These are phyloP conservation scores for Ogataea wickerhamii DNA, from an alignment of 805 yeast genomes.

Conservation along the genomic window DNA sequence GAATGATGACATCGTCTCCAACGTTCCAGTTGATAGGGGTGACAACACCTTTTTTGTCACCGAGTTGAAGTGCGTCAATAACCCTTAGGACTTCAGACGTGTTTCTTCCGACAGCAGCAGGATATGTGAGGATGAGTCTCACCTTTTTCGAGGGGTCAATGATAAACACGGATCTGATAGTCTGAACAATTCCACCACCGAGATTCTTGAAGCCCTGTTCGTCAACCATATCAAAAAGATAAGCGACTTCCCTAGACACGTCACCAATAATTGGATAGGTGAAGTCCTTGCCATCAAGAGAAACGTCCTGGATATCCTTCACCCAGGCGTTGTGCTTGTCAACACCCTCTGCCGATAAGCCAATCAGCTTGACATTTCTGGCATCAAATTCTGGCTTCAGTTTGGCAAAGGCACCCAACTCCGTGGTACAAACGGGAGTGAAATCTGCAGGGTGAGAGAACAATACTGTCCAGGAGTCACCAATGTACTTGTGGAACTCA, in stretches of 20 bases:
- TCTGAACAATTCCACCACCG: conserved; percentile 69
- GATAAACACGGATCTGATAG: conserved; percentile 88
- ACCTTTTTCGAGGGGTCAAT: conserved; percentile 89
- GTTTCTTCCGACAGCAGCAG: conserved; percentile 94
- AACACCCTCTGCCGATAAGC: conserved; percentile 81
- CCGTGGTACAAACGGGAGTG: conserved; percentile 96
- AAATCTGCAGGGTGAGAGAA: conserved; percentile 96
- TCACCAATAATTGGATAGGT: conserved; percentile 91
- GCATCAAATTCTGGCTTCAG: conserved; percentile 84
- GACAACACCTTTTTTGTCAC: conserved; percentile 78
- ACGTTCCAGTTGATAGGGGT: conserved; percentile 91
- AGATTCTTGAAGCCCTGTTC: conserved; percentile 77
- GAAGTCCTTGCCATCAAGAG: conserved; percentile 64
- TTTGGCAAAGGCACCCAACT: conserved; percentile 88
- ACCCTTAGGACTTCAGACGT: conserved; percentile 89
- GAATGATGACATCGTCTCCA: conserved; percentile 90
- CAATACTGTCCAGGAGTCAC: conserved; percentile 81
- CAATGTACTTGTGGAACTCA: conserved; percentile 83
- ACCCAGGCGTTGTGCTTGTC: conserved; percentile 83
- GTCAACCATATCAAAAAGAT: conserved; percentile 82
- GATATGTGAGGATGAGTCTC: conserved; percentile 82
- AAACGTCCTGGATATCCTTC: conserved; percentile 83
- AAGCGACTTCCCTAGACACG: conserved; percentile 78
- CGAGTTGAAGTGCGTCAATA: conserved; percentile 80
- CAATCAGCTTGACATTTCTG: conserved; percentile 84